Evolutionary conservation across 2,329 filamentous ascomycete genomes (phyloP), one percentile per base, ranked within the genome.

Genomic region (Epicoccum sorghinum): DNA sequence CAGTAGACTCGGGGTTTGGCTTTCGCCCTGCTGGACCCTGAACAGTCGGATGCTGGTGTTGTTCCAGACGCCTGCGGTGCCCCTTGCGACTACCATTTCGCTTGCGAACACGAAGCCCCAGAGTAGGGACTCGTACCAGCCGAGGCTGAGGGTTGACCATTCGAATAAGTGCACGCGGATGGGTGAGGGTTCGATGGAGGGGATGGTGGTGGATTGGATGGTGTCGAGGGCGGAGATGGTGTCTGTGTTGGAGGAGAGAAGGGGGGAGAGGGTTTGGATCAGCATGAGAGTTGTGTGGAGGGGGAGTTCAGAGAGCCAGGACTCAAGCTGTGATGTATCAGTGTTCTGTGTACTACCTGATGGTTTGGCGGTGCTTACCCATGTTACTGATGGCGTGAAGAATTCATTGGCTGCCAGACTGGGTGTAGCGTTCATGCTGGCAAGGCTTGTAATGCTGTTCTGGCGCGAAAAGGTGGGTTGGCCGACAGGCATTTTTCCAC

Each of bases 101-200:
- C 87, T 88, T 25, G 89, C 87, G 72, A 97, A 98, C 47, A 97
- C 86, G 65, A 97, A 90, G 13, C 91, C 88, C 95, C 95, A 99
- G 8, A 99, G 81, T 10, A 98, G 81, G 4, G 91, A 93, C 75
- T 97, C 91, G 73, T 98, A 97, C 95, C 95, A 98, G 43, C 93
- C 93, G 45, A 98, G 81, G 0, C 91, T 89, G 30, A 96, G 80
- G 0, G 90, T 88, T 3, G 92, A 93, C 93, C 93, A 98, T 76
- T 96, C 91, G 68, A 98, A 98, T 12, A 91, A 88, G 70, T 97
- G 93, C 13, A 95, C 88, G 29, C 89, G 84, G 47, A 91, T 83
- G 0, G 89, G 82, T 1, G 86, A 86, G 0, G 89, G 84, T 40
- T 96, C 91, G 33, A 96, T 85, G 7, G 86, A 88, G 8, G 86